These are phyloP conservation scores for Paecilomyces sp. DNA, from an alignment of 2,329 filamentous ascomycete species.

Conservation along the genomic window DNA sequence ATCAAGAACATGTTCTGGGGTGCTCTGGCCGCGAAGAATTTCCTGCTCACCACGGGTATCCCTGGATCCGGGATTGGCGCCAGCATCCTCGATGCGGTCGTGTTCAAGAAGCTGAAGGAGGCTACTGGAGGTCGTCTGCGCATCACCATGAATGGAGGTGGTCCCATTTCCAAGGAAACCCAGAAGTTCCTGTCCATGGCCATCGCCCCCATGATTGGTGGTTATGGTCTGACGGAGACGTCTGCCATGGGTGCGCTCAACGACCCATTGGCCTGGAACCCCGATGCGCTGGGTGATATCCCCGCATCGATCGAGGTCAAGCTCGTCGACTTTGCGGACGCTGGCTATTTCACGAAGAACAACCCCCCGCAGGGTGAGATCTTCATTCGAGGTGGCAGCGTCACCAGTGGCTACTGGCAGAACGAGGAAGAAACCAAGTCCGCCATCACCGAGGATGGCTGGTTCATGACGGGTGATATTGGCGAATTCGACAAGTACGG, in stretches of 20 bases:
- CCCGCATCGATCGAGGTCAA: slow-evolving; percentile 78
- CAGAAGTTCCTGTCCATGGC: slow-evolving; percentile 86
- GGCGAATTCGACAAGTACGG: slow-evolving; percentile 78
- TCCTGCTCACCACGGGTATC: slow-evolving; percentile 48
- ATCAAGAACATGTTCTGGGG: slow-evolving; percentile 73
- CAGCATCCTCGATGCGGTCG: slow-evolving; percentile 66
- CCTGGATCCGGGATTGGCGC: slow-evolving; percentile 47
- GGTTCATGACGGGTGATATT: slow-evolving; percentile 97
- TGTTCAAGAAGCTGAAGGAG: slow-evolving; percentile 88
- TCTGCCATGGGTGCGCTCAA: slow-evolving; percentile 53
- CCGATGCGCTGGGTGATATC: slow-evolving; percentile 68
- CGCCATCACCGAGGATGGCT: slow-evolving; percentile 72
- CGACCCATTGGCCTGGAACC: slow-evolving; percentile 78
- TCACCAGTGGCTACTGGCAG: slow-evolving; percentile 73
- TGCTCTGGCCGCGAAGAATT: slow-evolving; percentile 54
- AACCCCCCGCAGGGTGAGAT: slow-evolving; percentile 86
- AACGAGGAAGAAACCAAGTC: slow-evolving; percentile 79
- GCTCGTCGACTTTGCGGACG: slow-evolving; percentile 80
- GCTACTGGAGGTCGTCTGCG: slow-evolving; percentile 82
- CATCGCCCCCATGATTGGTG: slow-evolving; percentile 86
- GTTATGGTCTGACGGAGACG: slow-evolving; percentile 94
- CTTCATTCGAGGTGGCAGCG: slow-evolving; percentile 70
- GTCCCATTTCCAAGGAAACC: slow-evolving; percentile 80
- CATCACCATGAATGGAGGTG: slow-evolving; percentile 90
- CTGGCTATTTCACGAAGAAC: slow-evolving; percentile 72